These are phyloP conservation scores for Cercospora zeina DNA, from an alignment of 2,329 filamentous ascomycete species.

Conservation along the genomic window DNA sequence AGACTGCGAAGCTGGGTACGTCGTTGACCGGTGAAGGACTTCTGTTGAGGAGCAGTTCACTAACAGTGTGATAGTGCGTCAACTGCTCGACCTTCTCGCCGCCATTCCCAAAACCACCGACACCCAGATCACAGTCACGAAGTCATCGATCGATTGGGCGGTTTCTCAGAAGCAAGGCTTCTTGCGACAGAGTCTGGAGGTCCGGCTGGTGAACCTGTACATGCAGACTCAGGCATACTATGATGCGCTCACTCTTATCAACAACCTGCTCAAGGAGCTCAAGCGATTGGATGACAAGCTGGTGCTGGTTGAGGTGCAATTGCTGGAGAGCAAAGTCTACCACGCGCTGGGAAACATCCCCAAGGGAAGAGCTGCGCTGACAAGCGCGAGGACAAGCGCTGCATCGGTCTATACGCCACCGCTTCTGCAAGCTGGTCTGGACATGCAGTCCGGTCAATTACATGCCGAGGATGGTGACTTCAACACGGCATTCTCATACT, in stretches of 20 bases:
- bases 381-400: constrained; percentile 88
- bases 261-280: constrained; percentile 90
- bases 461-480: constrained; percentile 99
- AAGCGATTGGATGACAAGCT: constrained; percentile 99
- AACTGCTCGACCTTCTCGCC: constrained; percentile 92
- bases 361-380: constrained; percentile 92
- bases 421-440: constrained; percentile 88
- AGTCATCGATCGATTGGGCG: constrained; percentile 99
- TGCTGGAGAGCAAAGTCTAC: constrained; percentile 95
- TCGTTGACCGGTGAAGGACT: neutral
- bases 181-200: constrained; percentile 96
- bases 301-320: constrained; percentile 94
- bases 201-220: constrained; percentile 86
- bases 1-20: constrained; percentile 95
- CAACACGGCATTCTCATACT: constrained; percentile 98
- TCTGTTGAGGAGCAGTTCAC: neutral
- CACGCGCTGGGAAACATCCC: constrained; percentile 95
- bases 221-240: constrained; percentile 98
- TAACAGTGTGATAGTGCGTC: constrained; percentile 63
- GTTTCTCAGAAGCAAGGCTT: constrained; percentile 92
- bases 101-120: constrained; percentile 93
- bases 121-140: constrained; percentile 90
- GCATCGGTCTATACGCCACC: constrained; percentile 97
- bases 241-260: constrained; percentile 94
- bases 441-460: constrained; percentile 99